A percentile compares a stretch with the other conserved stretches of the same genome.
phyloP scores from a whole-genome alignment of 2,329 filamentous ascomycete species.

The Lecanosticta acicola region DNA sequence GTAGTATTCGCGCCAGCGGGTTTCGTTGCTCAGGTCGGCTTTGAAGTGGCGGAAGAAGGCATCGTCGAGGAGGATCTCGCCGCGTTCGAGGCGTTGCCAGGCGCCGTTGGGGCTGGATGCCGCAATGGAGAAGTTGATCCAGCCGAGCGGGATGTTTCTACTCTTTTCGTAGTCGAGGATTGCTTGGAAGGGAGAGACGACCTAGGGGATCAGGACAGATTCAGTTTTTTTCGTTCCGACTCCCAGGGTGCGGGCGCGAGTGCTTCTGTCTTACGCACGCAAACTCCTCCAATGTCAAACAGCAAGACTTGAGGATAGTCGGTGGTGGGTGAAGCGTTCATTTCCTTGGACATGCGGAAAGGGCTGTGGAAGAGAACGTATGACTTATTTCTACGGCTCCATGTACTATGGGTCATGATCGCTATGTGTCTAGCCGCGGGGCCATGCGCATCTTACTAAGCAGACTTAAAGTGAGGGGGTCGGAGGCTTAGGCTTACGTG shows the following conservation, averaged over 20 bases:
- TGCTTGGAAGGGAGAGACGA: constrained; percentile 83
- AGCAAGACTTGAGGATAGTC: constrained; percentile 64
- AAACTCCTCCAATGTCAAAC: constrained; percentile 95
- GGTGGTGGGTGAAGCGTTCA: background rate
- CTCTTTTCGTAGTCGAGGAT: constrained; percentile 84
- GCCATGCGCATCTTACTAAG: no score
- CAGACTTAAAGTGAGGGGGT: no score
- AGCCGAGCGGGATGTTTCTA: constrained; percentile 73
- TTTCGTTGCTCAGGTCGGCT: constrained; percentile 60
- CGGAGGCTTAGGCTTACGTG: no score
- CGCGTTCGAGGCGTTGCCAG: constrained; percentile 85
- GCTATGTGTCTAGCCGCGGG: no score
- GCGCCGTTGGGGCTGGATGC: constrained; percentile 68
- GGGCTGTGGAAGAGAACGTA: constrained; percentile 21
- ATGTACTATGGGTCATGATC: constrained; percentile 9
- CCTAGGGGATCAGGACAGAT: constrained; percentile 48
- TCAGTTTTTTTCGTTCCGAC: background rate
- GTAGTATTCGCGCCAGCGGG: constrained; percentile 62
- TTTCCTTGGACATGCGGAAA: constrained; percentile 17
- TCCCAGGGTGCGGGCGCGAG: background rate
- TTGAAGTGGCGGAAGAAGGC: constrained; percentile 73
- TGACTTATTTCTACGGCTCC: constrained; percentile 21
- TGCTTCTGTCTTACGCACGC: constrained; percentile 57
- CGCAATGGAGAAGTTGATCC: constrained; percentile 87
- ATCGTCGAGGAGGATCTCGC: constrained; percentile 68